Conservation (phyloP, 805 yeast species). For the Wickerhamiella siamensis region DNA sequence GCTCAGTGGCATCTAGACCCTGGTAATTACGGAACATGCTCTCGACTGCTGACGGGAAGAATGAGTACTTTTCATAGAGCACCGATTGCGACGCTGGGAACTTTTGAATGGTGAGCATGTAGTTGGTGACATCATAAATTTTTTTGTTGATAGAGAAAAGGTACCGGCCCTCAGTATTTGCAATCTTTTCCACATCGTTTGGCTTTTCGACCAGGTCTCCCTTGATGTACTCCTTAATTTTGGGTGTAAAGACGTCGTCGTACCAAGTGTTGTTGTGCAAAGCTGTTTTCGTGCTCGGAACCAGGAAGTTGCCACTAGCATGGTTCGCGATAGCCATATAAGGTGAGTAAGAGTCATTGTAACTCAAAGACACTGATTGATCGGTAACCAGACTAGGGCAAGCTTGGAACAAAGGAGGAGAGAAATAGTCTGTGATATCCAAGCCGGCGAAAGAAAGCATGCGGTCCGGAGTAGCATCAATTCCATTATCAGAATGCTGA, state of each 20-base stretch:
- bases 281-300: conserved; percentile 21
- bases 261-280: conserved; percentile 28
- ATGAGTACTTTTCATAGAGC: conserved; percentile 22
- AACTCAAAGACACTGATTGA: conserved; percentile 17
- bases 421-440: conserved; percentile 28
- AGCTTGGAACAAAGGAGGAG: conserved; percentile 28
- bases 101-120: conserved; percentile 22
- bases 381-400: conserved; percentile 28
- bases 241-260: conserved; percentile 24
- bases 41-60: conserved; percentile 24
- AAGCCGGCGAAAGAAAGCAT: conserved; percentile 29
- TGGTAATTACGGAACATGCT: conserved; percentile 22
- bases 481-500: conserved; percentile 30
- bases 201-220: conserved; percentile 26
- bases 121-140: conserved; percentile 28
- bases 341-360: conserved; percentile 22
- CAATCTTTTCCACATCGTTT: conserved; percentile 17
- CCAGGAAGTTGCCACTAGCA: conserved; percentile 21
- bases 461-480: conserved; percentile 20
- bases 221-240: conserved; percentile 24
- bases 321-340: conserved; percentile 22
- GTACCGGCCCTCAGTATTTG: conserved; percentile 17
- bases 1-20: conserved; percentile 26
- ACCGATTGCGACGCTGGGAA: conserved; percentile 17
- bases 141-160: conserved; percentile 23